Percentiles rank a stretch among this genome's conserved stretches.
Evolutionary conservation across 2,329 filamentous ascomycete species (phyloP).

Genomic region (Fusarium annulatum): DNA sequence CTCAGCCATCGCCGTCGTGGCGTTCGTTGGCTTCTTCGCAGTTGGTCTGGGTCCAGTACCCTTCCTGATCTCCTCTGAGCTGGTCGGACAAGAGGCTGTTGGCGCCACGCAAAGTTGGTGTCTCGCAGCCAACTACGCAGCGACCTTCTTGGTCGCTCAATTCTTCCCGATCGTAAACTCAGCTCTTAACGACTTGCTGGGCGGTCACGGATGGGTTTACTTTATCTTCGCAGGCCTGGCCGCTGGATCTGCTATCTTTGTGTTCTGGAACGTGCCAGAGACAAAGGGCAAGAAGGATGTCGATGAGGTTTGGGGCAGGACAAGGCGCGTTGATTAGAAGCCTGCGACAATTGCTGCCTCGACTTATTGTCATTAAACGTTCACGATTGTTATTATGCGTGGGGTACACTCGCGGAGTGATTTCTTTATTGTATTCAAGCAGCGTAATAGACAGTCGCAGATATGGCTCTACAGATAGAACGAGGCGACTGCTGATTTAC

Average conservation of each 20-base stretch:
- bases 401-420: not conserved
- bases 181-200: slow-evolving; percentile 70
- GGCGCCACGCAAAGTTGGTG: slow-evolving; percentile 92
- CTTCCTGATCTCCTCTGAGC: slow-evolving; percentile 91
- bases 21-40: slow-evolving; percentile 91
- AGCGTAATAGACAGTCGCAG: slow-evolving; percentile 6
- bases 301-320: slow-evolving; percentile 91
- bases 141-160: slow-evolving; percentile 92
- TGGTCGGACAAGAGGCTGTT: slow-evolving; percentile 90
- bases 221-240: slow-evolving; percentile 89
- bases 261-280: slow-evolving; percentile 82
- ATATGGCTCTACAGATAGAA: slow-evolving; percentile 13
- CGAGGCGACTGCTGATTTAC: slow-evolving; percentile 16
- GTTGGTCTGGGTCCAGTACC: slow-evolving; percentile 93
- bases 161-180: slow-evolving; percentile 92
- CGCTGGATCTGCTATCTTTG: slow-evolving; percentile 74
- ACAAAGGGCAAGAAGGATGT: slow-evolving; percentile 85
- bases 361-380: not conserved
- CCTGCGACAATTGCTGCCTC: not conserved
- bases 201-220: slow-evolving; percentile 85
- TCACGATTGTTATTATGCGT: not conserved
- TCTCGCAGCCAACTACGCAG: slow-evolving; percentile 86
- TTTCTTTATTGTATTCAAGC: not conserved
- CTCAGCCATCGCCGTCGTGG: slow-evolving; percentile 82
- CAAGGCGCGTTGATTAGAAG: slow-evolving; percentile 61